Conservation (phyloP, 345 rosid species). For the Cardamine resedifolia region DNA sequence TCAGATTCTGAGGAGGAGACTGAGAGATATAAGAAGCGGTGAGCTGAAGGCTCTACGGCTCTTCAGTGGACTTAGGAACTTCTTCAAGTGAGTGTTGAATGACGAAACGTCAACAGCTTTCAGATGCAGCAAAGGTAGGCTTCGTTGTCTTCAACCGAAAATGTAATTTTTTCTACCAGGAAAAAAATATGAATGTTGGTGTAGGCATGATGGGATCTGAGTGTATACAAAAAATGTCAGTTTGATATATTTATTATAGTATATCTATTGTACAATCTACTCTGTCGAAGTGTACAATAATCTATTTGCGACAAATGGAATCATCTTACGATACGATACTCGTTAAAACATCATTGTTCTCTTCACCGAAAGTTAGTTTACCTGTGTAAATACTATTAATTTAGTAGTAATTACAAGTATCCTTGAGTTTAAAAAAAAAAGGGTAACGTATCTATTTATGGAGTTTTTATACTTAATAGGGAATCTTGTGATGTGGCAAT, state of each 20-base stretch:
- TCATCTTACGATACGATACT: neutral
- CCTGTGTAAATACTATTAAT: too few relatives aligned
- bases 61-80: slow-evolving; percentile 65
- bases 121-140: slow-evolving; percentile 17
- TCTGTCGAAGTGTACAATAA: slow-evolving; percentile 9
- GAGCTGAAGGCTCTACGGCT: slow-evolving; percentile 76
- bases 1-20: slow-evolving; percentile 84
- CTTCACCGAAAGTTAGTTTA: neutral
- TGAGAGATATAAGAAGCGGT: slow-evolving; percentile 83
- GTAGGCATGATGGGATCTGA: slow-evolving; percentile 14
- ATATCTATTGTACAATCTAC: neutral
- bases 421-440: neutral
- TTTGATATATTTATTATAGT: neutral
- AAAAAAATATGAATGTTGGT: slow-evolving; percentile 8
- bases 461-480: neutral
- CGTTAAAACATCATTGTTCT: neutral
- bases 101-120: slow-evolving; percentile 5
- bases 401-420: neutral
- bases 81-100: slow-evolving; percentile 52
- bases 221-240: slow-evolving; percentile 11
- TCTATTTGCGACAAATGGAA: neutral
- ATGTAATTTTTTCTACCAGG: neutral
- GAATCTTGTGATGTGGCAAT: slow-evolving; percentile 21
- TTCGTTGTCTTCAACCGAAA: slow-evolving; percentile 13
- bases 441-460: neutral